Evolutionary conservation across 257 asterid genomes (phyloP).

Genomic region (Solanum bulbocastanum): DNA sequence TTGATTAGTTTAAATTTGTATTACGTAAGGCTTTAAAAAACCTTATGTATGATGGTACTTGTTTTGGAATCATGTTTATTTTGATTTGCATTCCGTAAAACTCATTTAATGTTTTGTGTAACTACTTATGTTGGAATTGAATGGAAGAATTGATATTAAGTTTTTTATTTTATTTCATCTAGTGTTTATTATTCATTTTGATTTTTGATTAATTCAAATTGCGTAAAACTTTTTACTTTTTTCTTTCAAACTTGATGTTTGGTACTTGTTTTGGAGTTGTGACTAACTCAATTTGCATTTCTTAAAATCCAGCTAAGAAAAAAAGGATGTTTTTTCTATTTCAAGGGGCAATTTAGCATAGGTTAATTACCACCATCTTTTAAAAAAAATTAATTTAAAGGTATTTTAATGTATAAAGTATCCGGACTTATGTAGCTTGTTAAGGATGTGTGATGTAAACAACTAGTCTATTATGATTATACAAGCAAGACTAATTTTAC

Average conservation of each 20-base stretch:
- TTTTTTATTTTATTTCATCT: too few species aligned
- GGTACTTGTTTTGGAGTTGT: background rate
- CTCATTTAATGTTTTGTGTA: background rate
- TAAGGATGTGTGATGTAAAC: background rate
- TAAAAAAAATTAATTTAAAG: background rate
- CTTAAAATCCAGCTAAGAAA: background rate
- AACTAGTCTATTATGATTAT: background rate
- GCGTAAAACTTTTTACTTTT: too few species aligned
- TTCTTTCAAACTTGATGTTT: background rate
- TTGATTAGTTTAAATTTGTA: background rate
- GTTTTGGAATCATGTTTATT: background rate
- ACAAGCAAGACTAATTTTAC: background rate
- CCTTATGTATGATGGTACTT: background rate
- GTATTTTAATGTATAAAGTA: background rate
- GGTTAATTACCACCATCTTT: background rate
- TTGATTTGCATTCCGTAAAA: background rate
- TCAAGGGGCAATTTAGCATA: background rate
- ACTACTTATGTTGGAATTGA: background rate
- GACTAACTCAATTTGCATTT: background rate
- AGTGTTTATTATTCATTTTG: too few species aligned
- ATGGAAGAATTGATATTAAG: too few species aligned
- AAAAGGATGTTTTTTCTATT: background rate
- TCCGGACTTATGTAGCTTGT: background rate
- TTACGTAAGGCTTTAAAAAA: background rate
- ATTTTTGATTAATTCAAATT: too few species aligned